Evolutionary conservation across 106 monocot species (phyloP).

Genomic region (Gastrodia elata): DNA sequence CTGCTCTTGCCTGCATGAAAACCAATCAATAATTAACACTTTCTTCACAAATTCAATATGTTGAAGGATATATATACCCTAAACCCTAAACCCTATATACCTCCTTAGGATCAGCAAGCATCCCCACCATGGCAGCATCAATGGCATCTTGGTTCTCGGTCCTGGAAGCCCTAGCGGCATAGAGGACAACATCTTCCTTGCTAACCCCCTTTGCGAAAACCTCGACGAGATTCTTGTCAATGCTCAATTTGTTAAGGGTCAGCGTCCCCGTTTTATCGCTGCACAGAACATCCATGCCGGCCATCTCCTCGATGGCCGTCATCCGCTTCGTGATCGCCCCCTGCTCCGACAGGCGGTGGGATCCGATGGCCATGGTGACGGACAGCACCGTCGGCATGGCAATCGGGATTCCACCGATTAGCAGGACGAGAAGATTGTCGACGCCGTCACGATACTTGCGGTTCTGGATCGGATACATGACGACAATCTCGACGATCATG

Average conservation of each 20-base stretch:
- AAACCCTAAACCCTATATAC: too few species aligned
- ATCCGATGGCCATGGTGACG: constrained; percentile 83
- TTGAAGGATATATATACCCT: too few species aligned
- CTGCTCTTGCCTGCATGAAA: constrained; percentile 50
- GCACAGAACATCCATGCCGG: constrained; percentile 64
- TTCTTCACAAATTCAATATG: too few species aligned
- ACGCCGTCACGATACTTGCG: constrained; percentile 44
- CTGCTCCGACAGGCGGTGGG: constrained; percentile 63
- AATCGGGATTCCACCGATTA: constrained; percentile 81
- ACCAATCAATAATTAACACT: too few species aligned
- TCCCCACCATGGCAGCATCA: constrained; percentile 78
- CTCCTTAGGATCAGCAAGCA: constrained; percentile 79
- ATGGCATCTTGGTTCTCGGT: constrained; percentile 83
- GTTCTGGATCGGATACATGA: constrained; percentile 60
- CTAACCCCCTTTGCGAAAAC: constrained; percentile 55
- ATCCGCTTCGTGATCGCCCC: constrained; percentile 57
- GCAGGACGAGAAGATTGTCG: constrained; percentile 65
- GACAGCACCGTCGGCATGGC: constrained; percentile 90
- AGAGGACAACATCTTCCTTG: constrained; percentile 42
- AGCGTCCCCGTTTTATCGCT: constrained; percentile 61
- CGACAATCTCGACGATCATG: constrained; percentile 40
- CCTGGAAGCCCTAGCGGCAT: constrained; percentile 70
- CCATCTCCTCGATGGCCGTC: constrained; percentile 58
- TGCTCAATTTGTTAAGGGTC: constrained; percentile 67
- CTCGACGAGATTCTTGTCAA: constrained; percentile 64